Evolutionary conservation across 805 yeast species (phyloP).

Genomic region (Grigorovia transvaalensis): DNA sequence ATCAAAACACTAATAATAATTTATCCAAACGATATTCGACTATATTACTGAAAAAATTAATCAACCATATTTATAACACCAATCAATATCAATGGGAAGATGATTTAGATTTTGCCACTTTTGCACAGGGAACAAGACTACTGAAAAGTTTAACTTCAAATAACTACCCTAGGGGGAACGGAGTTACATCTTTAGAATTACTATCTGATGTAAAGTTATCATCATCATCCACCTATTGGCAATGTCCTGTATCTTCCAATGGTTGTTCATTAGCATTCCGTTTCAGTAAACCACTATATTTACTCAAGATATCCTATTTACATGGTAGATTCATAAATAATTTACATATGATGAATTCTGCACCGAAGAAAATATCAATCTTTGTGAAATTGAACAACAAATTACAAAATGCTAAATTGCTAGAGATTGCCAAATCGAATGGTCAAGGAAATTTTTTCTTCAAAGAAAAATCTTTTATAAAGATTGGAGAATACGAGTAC

Average conservation of each 20-base stretch:
- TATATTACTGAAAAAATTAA: conserved; percentile 18
- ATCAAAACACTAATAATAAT: not conserved
- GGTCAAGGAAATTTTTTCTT: conserved; percentile 11
- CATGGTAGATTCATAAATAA: conserved; percentile 32
- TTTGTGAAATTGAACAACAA: conserved; percentile 19
- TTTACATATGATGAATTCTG: conserved; percentile 30
- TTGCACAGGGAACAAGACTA: conserved; percentile 30
- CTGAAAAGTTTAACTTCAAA: conserved; percentile 29
- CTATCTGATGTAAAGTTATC: conserved; percentile 14
- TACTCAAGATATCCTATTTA: conserved; percentile 28
- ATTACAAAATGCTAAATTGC: conserved; percentile 6
- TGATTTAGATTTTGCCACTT: conserved; percentile 29
- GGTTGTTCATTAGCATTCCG: conserved; percentile 29
- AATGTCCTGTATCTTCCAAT: conserved; percentile 17
- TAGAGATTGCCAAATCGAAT: conserved; percentile 10
- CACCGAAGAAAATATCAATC: conserved; percentile 29
- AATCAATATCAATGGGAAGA: conserved; percentile 27
- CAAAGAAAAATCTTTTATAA: conserved; percentile 17
- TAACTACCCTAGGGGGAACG: conserved; percentile 23
- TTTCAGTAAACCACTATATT: conserved; percentile 31
- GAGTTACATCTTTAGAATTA: conserved; percentile 20
- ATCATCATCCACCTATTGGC: conserved; percentile 26
- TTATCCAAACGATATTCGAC: conserved; percentile 17
- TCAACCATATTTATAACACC: conserved; percentile 24
- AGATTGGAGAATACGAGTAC: conserved; percentile 24